Percentiles rank a stretch among this genome's conserved stretches.
These are phyloP conservation scores for Aureobasidium lini DNA, from an alignment of 2,329 filamentous ascomycete species.

Conservation along the genomic window DNA sequence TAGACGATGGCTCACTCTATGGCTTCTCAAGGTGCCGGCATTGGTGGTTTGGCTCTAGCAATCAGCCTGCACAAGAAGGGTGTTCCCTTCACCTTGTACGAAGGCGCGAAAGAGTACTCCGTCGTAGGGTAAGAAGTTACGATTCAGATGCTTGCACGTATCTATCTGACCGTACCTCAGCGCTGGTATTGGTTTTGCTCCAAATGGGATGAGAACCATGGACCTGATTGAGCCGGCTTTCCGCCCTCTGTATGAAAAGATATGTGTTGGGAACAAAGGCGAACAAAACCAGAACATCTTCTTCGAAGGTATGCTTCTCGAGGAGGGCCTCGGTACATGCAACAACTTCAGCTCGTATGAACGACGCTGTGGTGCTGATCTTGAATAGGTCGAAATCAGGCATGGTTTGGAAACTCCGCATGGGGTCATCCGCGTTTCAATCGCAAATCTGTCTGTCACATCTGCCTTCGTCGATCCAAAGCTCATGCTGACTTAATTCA, in stretches of 20 bases:
- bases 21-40: conserved; percentile 1
- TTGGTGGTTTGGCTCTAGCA: conserved; percentile 14
- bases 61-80: conserved; percentile 9
- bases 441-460: conserved; percentile 25
- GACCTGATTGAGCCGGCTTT: conserved; percentile 35
- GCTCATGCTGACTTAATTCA: neutral
- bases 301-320: conserved; percentile 35
- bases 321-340: conserved; percentile 30
- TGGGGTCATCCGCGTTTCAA: conserved; percentile 33
- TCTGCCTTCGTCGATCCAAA: neutral
- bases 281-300: conserved; percentile 33
- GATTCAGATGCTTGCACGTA: neutral
- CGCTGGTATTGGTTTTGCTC: conserved; percentile 25
- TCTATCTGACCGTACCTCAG: neutral
- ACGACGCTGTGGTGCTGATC: neutral
- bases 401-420: conserved; percentile 29
- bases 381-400: conserved; percentile 23
- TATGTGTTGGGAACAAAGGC: conserved; percentile 33
- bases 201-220: conserved; percentile 37
- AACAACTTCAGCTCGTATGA: no score
- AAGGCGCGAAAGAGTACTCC: conserved; percentile 8
- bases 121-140: neutral
- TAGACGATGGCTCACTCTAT: no score
- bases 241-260: conserved; percentile 31
- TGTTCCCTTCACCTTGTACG: conserved; percentile 5